A percentile compares a stretch with the other conserved stretches of the same genome.
Conservation (phyloP, 805 yeast genomes). For the Schizosaccharomyces cryophilus region DNA sequence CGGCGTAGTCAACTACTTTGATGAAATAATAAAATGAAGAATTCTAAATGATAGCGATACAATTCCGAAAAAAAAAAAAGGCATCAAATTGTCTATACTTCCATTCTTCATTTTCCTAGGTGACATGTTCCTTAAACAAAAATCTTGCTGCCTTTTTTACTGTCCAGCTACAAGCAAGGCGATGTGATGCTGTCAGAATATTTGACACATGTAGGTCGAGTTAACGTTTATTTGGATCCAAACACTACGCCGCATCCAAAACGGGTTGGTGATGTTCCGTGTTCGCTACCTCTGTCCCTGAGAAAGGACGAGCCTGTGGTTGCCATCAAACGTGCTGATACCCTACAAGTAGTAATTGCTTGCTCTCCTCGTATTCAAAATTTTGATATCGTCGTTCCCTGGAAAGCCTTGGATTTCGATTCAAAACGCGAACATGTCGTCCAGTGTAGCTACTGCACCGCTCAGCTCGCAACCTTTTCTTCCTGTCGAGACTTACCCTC, state of each 20-base stretch:
- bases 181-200: not conserved
- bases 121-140: no score
- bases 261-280: not conserved
- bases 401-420: not conserved
- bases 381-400: not conserved
- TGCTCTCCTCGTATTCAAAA: not conserved
- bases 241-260: not conserved
- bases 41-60: no score
- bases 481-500: slow-evolving; percentile 45
- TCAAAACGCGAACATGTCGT: not conserved
- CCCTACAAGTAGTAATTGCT: not conserved
- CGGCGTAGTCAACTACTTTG: no score
- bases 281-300: not conserved
- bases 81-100: no score
- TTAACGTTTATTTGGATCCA: not conserved
- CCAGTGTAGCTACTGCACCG: not conserved
- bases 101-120: no score
- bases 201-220: not conserved
- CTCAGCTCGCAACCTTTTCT: not conserved
- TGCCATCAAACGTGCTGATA: not conserved
- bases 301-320: not conserved
- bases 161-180: no score
- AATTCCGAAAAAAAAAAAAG: no score
- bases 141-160: no score
- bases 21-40: no score